Percentiles rank a stretch among this genome's conserved stretches.
These are phyloP conservation scores for Inga leiocalycina DNA, from an alignment of 306 rosid species.

Conservation along the genomic window DNA sequence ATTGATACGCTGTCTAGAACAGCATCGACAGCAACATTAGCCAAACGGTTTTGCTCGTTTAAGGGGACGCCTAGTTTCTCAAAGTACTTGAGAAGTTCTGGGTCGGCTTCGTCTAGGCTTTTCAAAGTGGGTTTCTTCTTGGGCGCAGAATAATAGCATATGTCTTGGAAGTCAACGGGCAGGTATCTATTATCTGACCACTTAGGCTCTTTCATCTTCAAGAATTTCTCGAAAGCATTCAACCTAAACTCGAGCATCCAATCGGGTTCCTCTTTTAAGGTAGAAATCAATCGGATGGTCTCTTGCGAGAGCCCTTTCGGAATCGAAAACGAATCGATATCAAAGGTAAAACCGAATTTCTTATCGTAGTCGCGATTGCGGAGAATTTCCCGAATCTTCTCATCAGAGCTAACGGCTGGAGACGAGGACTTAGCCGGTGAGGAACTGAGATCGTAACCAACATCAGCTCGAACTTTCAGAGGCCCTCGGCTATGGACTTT, in stretches of 20 bases:
- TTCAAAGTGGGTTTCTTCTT: slow-evolving; percentile 65
- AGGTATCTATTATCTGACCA: slow-evolving; percentile 86
- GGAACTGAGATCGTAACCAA: slow-evolving; percentile 42
- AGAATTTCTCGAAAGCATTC: slow-evolving; percentile 68
- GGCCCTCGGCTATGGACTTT: slow-evolving; percentile 26
- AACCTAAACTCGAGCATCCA: slow-evolving; percentile 91
- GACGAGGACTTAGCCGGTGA: slow-evolving; percentile 44
- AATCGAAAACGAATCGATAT: slow-evolving; percentile 76
- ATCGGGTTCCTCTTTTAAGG: slow-evolving; percentile 72
- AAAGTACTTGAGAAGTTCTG: slow-evolving; percentile 75
- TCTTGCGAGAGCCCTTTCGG: slow-evolving; percentile 79
- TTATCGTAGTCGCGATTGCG: slow-evolving; percentile 78
- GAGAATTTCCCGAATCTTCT: slow-evolving; percentile 76
- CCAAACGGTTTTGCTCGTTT: slow-evolving; percentile 76
- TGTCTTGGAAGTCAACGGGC: slow-evolving; percentile 63
- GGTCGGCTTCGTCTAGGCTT: slow-evolving; percentile 81
- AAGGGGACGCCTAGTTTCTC: slow-evolving; percentile 78
- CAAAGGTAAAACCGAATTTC: slow-evolving; percentile 72
- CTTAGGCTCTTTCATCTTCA: slow-evolving; percentile 65
- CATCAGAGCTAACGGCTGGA: slow-evolving; percentile 44
- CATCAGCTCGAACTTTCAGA: slow-evolving; percentile 63
- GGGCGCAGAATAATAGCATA: slow-evolving; percentile 85
- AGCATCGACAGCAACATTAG: slow-evolving; percentile 86
- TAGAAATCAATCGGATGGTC: slow-evolving; percentile 63
- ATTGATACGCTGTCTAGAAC: slow-evolving; percentile 89